A percentile compares a stretch with the other conserved stretches of the same genome.
Conservation (phyloP, 495 filamentous ascomycete species). For the Astrothelium macrocarpum region DNA sequence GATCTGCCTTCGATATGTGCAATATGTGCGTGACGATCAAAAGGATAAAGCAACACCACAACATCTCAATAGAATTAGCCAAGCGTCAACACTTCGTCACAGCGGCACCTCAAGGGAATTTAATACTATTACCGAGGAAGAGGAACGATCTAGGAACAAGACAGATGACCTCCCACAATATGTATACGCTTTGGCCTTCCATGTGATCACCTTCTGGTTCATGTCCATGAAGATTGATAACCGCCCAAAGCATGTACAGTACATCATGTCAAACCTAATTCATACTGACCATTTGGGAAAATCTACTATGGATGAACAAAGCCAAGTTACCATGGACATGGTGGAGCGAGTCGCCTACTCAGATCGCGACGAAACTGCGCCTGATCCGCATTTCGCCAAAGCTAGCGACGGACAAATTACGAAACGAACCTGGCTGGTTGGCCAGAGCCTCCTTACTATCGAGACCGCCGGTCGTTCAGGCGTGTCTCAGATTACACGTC, state of each 20-base stretch:
- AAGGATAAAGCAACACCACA: slow-evolving; percentile 36
- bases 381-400: slow-evolving; percentile 53
- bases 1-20: slow-evolving; percentile 86
- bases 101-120: slow-evolving; percentile 39
- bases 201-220: slow-evolving; percentile 96
- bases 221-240: slow-evolving; percentile 75
- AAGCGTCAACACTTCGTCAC: slow-evolving; percentile 27
- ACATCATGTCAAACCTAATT: slow-evolving; percentile 84
- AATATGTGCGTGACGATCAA: slow-evolving; percentile 52
- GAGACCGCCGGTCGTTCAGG: slow-evolving; percentile 67
- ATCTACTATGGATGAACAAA: slow-evolving; percentile 79
- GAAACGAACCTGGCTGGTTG: slow-evolving; percentile 76
- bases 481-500: slow-evolving; percentile 68
- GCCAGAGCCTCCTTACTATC: slow-evolving; percentile 77
- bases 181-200: slow-evolving; percentile 83
- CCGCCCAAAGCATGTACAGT: slow-evolving; percentile 71
- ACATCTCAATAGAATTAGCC: slow-evolving; percentile 25
- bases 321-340: slow-evolving; percentile 86
- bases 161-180: slow-evolving; percentile 72
- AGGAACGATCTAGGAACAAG: slow-evolving; percentile 9
- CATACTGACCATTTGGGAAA: slow-evolving; percentile 61
- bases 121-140: slow-evolving; percentile 13
- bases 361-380: slow-evolving; percentile 61
- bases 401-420: slow-evolving; percentile 55
- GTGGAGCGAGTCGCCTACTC: slow-evolving; percentile 88